Base-by-base conservation (phyloP, 768 basidiomycete species). In the Pleurotus giganteus region DNA sequence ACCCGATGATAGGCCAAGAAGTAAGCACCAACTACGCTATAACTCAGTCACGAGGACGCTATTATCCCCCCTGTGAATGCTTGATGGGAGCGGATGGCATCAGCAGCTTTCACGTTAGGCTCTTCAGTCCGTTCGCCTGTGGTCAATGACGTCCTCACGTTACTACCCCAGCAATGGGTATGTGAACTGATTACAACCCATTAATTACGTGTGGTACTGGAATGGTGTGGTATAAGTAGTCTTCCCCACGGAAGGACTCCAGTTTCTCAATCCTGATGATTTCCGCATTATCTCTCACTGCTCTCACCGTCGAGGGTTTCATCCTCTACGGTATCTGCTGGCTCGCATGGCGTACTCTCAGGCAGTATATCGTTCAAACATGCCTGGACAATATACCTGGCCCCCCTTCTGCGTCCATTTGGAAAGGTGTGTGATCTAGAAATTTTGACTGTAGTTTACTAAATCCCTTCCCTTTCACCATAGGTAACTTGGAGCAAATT, bases 311-410 rank as follows among this genome's bases (percentile, higher is more conserved):
- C 13, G 39, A 53, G 29, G 39, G 12, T 39, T 4, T 12, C 13
- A 8, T 43, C 5, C n/a, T 62, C 17, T 56, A 57, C 13, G 52
- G 43, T n/a, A 21, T 56, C 21, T 57, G 55, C 17, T 58, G 55
- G 51, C 26, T 49, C 5, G 21, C 53, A 5, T 60, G 58, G 56
- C 57, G 55, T 32, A 17, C 57, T 21, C 42, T 65, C 13, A 41
- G 57, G 15, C 56, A 34, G 21, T 52, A 61, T 39, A 19, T 64
- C 28, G 34, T 53, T 4, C 63, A 61, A 42, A 63, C 60, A 15
- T 62, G 66, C 28, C 60, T 75, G n/a, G 66, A 68, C 42, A 70
- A 71, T 55, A 60, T 72, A 42, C 70, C 69, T 2, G 73, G 74
- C 2, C 74, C 73, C 2, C 54, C 51, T 4, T 58, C 65, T 2